These are phyloP conservation scores for Phoenix dactylifera DNA, from an alignment of 176 grass and related monocot species.

Conservation along the genomic window DNA sequence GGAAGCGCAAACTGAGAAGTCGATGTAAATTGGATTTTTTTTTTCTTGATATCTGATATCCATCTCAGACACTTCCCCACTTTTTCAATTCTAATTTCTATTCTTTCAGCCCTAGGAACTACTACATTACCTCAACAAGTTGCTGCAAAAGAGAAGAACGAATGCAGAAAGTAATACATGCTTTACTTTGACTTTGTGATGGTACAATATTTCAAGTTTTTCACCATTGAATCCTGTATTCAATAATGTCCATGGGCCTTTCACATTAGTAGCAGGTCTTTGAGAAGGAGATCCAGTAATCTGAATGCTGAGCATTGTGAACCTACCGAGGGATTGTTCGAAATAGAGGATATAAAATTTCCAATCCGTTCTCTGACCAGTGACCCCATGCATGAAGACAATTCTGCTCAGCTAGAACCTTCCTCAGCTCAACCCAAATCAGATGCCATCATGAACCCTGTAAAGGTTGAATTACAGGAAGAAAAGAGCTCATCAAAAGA, in stretches of 20 bases:
- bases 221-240: no score
- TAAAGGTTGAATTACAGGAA: neutral
- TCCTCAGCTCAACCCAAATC: neutral
- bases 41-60: no score
- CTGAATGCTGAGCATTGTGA: neutral
- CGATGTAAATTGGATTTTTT: constrained; percentile 12
- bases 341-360: constrained; percentile 42
- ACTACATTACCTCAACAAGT: neutral
- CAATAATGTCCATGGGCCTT: no score
- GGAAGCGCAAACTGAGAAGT: constrained; percentile 3
- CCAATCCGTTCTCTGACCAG: constrained; percentile 6
- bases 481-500: neutral
- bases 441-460: neutral
- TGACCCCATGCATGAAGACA: neutral
- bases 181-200: no score
- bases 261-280: constrained; percentile 34
- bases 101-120: constrained; percentile 45
- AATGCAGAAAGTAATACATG: constrained; percentile 31
- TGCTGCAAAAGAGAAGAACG: constrained; percentile 16
- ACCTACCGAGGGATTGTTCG: constrained; percentile 27
- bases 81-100: neutral
- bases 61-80: no score
- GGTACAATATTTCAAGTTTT: no score
- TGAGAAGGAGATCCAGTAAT: constrained; percentile 23
- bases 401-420: neutral